These are phyloP conservation scores for Termitomyces bulborhizus DNA, from an alignment of 768 basidiomycete genomes.

Conservation along the genomic window DNA sequence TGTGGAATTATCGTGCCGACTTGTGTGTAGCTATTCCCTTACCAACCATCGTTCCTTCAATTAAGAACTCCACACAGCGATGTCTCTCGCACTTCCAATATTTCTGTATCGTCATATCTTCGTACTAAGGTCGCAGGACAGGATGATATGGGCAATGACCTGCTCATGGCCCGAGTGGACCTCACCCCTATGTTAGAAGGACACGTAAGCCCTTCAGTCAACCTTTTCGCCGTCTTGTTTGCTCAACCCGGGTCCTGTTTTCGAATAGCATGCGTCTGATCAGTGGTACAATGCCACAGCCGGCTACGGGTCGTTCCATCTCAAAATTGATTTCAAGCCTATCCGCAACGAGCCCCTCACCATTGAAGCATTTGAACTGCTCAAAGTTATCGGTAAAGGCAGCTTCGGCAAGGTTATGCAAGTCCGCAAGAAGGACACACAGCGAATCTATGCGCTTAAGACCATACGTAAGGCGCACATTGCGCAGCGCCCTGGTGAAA, in stretches of 20 bases:
- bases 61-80: slow-evolving; percentile 49
- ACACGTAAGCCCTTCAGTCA: slow-evolving; percentile 41
- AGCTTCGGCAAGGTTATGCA: slow-evolving; percentile 99
- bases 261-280: slow-evolving; percentile 68
- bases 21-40: slow-evolving; percentile 57
- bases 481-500: slow-evolving; percentile 92
- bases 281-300: slow-evolving; percentile 85
- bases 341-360: slow-evolving; percentile 77
- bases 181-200: slow-evolving; percentile 79
- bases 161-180: slow-evolving; percentile 90
- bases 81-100: slow-evolving; percentile 89
- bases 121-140: slow-evolving; percentile 74
- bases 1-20: slow-evolving; percentile 94
- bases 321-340: slow-evolving; percentile 93
- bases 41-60: not conserved
- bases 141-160: slow-evolving; percentile 96
- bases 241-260: slow-evolving; percentile 9
- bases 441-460: slow-evolving; percentile 96
- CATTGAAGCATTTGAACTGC: slow-evolving; percentile 95
- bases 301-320: slow-evolving; percentile 87
- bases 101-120: slow-evolving; percentile 88
- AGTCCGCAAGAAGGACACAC: slow-evolving; percentile 97
- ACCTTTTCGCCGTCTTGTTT: not conserved
- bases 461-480: slow-evolving; percentile 98
- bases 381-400: slow-evolving; percentile 98